These are phyloP conservation scores for Tarenaya hassleriana DNA, from an alignment of 345 rosid species.

Conservation along the genomic window DNA sequence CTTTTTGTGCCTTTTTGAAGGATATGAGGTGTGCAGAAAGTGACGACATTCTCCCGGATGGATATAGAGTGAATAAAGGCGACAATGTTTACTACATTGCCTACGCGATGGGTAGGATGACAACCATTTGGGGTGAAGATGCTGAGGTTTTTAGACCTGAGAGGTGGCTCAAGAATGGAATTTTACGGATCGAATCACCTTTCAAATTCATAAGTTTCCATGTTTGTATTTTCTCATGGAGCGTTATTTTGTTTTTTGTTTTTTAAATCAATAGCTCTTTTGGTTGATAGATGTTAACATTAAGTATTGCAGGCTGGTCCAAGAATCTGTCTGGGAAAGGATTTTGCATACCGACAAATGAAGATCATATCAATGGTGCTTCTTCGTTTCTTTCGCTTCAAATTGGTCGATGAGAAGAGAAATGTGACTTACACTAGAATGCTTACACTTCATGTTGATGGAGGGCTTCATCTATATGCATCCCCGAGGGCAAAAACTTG, in stretches of 20 bases:
- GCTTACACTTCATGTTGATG: conserved; percentile 61
- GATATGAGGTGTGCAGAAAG: conserved; percentile 50
- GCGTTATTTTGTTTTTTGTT: too few relatives aligned
- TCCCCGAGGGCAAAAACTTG: conserved; percentile 29
- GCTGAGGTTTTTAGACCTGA: conserved; percentile 62
- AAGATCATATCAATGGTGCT: conserved; percentile 59
- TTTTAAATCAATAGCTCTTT: not conserved
- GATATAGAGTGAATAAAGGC: conserved; percentile 50
- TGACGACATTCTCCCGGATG: conserved; percentile 72
- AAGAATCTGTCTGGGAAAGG: conserved; percentile 64
- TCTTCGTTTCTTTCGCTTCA: conserved; percentile 52
- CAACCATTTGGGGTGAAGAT: conserved; percentile 67
- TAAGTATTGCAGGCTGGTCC: conserved; percentile 64
- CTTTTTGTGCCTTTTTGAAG: conserved; percentile 27
- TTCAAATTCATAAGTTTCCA: conserved; percentile 71
- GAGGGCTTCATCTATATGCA: conserved; percentile 47
- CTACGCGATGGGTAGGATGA: conserved; percentile 82
- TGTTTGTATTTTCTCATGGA: conserved; percentile 31
- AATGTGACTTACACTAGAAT: conserved; percentile 42
- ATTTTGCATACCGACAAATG: conserved; percentile 71
- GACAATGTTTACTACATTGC: conserved; percentile 50
- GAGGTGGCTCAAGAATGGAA: conserved; percentile 65
- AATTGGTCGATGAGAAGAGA: conserved; percentile 40
- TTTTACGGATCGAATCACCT: conserved; percentile 56
- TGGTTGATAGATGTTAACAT: conserved; percentile 7